Evolutionary conservation across 179 eudicot species (phyloP).

Genomic region (Spinacia oleracea): DNA sequence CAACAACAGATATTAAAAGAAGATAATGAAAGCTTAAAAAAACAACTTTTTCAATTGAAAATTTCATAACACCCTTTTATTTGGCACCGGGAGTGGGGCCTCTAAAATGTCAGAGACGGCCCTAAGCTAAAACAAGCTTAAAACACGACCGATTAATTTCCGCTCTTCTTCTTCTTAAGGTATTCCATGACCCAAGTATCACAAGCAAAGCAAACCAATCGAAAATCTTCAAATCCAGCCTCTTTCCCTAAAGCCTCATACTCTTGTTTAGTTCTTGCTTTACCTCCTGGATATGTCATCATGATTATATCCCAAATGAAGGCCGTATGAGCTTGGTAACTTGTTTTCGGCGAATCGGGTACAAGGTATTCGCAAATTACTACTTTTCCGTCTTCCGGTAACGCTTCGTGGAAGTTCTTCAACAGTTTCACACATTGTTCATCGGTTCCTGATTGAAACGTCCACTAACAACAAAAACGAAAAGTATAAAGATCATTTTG

Average conservation of each 20-base stretch:
- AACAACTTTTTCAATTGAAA: no score
- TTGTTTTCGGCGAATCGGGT: constrained; percentile 22
- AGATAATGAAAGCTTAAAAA: no score
- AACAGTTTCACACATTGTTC: constrained; percentile 25
- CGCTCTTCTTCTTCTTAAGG: neutral
- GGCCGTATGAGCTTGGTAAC: constrained; percentile 20
- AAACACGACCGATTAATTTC: neutral
- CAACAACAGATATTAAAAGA: no score
- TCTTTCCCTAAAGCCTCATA: constrained; percentile 26
- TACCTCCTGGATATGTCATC: constrained; percentile 24
- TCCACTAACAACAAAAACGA: constrained; percentile 14
- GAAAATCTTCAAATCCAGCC: constrained; percentile 27
- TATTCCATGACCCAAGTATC: constrained; percentile 36
- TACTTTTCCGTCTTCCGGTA: no score
- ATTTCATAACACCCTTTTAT: no score
- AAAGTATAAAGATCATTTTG: neutral
- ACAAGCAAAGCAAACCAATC: constrained; percentile 21
- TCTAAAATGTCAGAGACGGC: no score
- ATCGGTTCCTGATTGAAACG: constrained; percentile 21
- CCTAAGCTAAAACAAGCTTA: no score
- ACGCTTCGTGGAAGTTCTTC: constrained; percentile 32
- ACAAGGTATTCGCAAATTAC: no score
- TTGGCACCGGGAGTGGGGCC: no score
- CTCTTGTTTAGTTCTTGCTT: constrained; percentile 27
- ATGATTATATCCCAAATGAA: constrained; percentile 28